Evolutionary conservation across 1,284 basidiomycete species (phyloP).

Genomic region (Mycocalia duriaeana): DNA sequence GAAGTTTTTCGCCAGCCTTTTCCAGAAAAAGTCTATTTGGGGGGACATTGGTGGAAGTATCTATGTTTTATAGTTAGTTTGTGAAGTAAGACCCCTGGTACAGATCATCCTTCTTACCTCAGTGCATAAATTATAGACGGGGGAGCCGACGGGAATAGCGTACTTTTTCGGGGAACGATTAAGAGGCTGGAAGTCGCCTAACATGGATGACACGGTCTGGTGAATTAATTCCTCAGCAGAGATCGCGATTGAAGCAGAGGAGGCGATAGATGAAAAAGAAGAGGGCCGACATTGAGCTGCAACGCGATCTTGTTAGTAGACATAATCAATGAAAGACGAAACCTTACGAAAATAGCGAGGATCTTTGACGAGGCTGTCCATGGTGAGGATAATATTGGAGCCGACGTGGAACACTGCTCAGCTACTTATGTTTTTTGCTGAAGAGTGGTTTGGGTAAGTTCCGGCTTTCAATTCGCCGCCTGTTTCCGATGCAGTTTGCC

Average conservation of each 20-base stretch:
- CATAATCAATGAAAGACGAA: background rate
- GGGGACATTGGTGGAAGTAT: background rate
- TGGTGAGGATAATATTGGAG: background rate
- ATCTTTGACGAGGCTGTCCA: background rate
- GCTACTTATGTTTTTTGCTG: too few relatives aligned
- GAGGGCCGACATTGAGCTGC: too few relatives aligned
- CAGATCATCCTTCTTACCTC: background rate
- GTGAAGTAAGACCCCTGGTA: background rate
- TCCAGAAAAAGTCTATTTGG: slow-evolving; percentile 20
- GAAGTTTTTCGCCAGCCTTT: slow-evolving; percentile 19
- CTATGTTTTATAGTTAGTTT: background rate
- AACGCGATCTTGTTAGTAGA: background rate
- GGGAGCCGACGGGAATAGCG: background rate
- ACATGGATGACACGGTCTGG: background rate
- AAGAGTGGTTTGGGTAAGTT: too few relatives aligned
- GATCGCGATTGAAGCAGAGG: background rate
- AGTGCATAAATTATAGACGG: background rate
- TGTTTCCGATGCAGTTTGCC: too few relatives aligned
- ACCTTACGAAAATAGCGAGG: slow-evolving; percentile 1
- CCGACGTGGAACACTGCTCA: too few relatives aligned
- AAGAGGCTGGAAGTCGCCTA: background rate
- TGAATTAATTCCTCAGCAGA: background rate
- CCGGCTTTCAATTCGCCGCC: too few relatives aligned
- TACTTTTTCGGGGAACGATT: background rate
- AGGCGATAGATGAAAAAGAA: too few relatives aligned